A percentile compares a stretch with the other conserved stretches of the same genome.
Conservation (phyloP, 495 filamentous ascomycete genomes). For the Daldinia bambusicola region DNA sequence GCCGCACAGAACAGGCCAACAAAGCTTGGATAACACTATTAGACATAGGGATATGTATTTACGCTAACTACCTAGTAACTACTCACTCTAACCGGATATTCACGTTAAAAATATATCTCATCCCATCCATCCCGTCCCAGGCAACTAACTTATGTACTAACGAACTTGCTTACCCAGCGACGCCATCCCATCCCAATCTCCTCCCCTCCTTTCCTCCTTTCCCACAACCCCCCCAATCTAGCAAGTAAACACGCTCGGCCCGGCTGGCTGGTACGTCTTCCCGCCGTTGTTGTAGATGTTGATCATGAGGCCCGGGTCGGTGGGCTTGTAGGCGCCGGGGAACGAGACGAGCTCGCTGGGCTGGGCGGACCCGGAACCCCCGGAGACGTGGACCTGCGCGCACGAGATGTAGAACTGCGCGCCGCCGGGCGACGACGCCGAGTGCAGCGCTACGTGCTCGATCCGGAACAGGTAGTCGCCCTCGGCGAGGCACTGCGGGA, state of each 20-base stretch:
- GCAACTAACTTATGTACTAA: too few species aligned
- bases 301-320: constrained; percentile 58
- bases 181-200: too few species aligned
- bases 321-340: constrained; percentile 56
- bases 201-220: background rate
- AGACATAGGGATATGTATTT: background rate
- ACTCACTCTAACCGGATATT: background rate
- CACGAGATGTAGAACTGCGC: constrained; percentile 68
- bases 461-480: constrained; percentile 69
- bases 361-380: constrained; percentile 51
- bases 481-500: constrained; percentile 60
- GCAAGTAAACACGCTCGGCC: constrained; percentile 42
- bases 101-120: background rate
- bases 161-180: too few species aligned
- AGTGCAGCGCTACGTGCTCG: constrained; percentile 67
- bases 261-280: constrained; percentile 45
- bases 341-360: constrained; percentile 54
- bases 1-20: background rate
- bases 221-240: constrained; percentile 2
- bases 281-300: constrained; percentile 60
- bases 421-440: constrained; percentile 54
- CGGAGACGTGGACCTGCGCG: constrained; percentile 56
- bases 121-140: background rate
- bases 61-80: background rate
- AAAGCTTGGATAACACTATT: background rate